Conservation (phyloP, 2,329 filamentous ascomycete genomes). For the Fusarium tuaranense region DNA sequence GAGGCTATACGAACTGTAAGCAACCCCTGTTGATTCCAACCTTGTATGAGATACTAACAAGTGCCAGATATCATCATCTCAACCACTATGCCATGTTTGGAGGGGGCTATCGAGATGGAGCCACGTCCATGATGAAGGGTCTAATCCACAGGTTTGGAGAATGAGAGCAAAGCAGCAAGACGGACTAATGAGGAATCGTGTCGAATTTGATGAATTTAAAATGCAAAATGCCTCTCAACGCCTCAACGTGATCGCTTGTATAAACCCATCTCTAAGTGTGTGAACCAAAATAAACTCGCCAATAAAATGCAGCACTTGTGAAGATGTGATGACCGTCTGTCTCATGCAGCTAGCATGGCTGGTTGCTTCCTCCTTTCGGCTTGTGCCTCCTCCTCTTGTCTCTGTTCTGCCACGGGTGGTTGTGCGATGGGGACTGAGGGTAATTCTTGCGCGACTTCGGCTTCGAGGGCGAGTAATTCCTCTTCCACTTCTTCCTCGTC, state of each 20-base stretch:
- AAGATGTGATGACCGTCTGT: conserved; percentile 7
- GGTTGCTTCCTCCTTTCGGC: conserved; percentile 47
- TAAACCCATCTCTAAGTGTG: conserved; percentile 37
- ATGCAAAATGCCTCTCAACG: conserved; percentile 38
- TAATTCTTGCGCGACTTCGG: conserved; percentile 48
- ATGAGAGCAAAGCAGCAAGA: conserved; percentile 38
- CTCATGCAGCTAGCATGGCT: conserved; percentile 54
- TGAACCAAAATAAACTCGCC: conserved; percentile 19
- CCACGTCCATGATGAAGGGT: conserved; percentile 82
- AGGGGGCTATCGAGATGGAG: conserved; percentile 79
- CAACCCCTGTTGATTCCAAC: conserved; percentile 38
- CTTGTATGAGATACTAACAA: neutral
- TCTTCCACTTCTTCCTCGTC: conserved; percentile 99
- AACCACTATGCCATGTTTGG: conserved; percentile 92
- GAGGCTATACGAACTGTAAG: conserved; percentile 83
- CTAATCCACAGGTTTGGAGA: conserved; percentile 77
- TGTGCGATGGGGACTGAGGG: conserved; percentile 50
- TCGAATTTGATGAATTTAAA: conserved; percentile 23
- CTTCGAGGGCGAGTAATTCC: conserved; percentile 85
- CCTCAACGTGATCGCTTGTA: conserved; percentile 42
- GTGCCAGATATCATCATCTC: conserved; percentile 81
- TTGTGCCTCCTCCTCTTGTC: conserved; percentile 30
- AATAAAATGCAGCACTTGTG: conserved; percentile 29
- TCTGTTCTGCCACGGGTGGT: conserved; percentile 45
- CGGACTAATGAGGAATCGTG: conserved; percentile 14